These are phyloP conservation scores for Petunia hybrid DNA, from an alignment of 305 asterid genomes.

Conservation along the genomic window DNA sequence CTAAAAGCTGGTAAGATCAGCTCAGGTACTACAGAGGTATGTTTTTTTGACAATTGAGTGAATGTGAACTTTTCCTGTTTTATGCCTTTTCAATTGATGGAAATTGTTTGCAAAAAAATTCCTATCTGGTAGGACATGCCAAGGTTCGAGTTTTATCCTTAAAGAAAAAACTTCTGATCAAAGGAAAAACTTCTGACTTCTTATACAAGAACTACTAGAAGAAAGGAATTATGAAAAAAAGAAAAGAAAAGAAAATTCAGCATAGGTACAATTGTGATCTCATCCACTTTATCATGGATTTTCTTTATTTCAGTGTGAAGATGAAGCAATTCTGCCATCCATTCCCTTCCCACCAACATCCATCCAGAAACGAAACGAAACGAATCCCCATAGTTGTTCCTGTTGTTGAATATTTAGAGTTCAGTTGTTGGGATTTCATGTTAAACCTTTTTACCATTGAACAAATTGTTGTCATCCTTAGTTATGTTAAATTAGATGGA, in stretches of 20 bases:
- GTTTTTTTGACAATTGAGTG: neutral
- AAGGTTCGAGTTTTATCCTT: neutral
- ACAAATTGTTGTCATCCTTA: neutral
- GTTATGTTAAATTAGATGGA: neutral
- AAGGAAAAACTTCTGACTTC: neutral
- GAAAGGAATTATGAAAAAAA: neutral
- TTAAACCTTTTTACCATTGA: neutral
- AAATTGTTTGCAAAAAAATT: neutral
- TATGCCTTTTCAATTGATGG: slow-evolving; percentile 5
- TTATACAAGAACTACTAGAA: neutral
- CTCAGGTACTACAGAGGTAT: slow-evolving; percentile 75
- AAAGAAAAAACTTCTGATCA: neutral
- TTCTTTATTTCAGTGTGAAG: neutral
- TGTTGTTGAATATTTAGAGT: neutral
- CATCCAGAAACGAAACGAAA: neutral
- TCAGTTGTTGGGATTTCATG: slow-evolving; percentile 18
- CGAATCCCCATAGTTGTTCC: neutral
- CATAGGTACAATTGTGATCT: neutral
- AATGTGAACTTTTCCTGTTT: neutral
- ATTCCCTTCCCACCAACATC: neutral
- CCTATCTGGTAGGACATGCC: neutral
- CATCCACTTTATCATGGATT: neutral
- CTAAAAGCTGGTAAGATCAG: slow-evolving; percentile 66
- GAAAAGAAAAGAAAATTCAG: slow-evolving; percentile 3
- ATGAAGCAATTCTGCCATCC: neutral